Base-by-base conservation (phyloP, 352 stramenopile species). In the Paralagenidium karlingii region DNA sequence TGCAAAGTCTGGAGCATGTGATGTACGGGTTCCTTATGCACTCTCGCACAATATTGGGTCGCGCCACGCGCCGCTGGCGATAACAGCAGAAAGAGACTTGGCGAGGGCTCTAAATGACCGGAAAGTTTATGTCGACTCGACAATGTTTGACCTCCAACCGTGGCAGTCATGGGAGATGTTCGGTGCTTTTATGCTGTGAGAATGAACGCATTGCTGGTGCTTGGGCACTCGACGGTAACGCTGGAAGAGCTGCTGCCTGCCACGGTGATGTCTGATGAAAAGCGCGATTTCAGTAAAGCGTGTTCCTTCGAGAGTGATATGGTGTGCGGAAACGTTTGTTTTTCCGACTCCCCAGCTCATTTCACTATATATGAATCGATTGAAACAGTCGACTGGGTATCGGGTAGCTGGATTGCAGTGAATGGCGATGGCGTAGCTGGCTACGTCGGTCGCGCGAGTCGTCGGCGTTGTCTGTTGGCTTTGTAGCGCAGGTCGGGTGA, bases 121-220 rank as follows among this genome's bases (percentile, higher is more conserved):
- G 28, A 47, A 16, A 30, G 21, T 33, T 19, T 3, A 24, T 22
- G 40, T 47, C 3, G 30, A 47, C 40, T 38, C 28, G 21, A 29
- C 12, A 18, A 33, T 47, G 28, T 47, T 47, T 28, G 20, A 31
- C n/a, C 26, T 44, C 38, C 44, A 43, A 21, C 36, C 25, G 37
- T 51, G 34, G 38, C 28, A 45, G 36, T 51, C 44, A 25, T 51
- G 36, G 44, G 43, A 52, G 22, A 50, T 58, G 10, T 55, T 67
- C 22, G 57, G 57, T 51, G 39, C 52, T 58, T 67, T 21, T 58
- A 67, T 57, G 48, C 45, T 24, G 34, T 62, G 34, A 49, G 42
- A 63, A 60, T 68, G 16, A 55, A 60, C 46, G 49, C 43, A 21
- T 49, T 55, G 31, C 16, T 58, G 51, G 30, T 47, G 51, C 44